These are phyloP conservation scores for Vitis labrusca DNA, from an alignment of 164 flowering plant species.

Conservation along the genomic window DNA sequence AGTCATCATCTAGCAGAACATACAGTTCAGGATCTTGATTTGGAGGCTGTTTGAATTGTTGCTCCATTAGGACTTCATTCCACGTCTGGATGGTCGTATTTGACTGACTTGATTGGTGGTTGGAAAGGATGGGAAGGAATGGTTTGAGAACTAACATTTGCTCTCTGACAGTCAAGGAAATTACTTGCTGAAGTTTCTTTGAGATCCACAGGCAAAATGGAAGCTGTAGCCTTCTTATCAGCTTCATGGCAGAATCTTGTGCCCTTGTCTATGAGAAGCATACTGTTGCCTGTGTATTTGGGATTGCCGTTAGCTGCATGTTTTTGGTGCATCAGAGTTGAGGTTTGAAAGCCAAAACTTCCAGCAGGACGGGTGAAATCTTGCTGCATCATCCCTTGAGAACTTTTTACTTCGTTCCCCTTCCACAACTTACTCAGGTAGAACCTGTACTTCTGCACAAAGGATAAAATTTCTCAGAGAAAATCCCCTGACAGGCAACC, in stretches of 20 bases:
- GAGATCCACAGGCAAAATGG: constrained; percentile 4
- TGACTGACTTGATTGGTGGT: constrained; percentile 1
- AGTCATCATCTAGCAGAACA: not conserved
- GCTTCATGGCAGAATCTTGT: constrained; percentile 3
- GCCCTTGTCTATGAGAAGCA: not conserved
- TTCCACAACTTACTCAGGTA: constrained; percentile 13
- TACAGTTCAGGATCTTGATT: constrained; percentile 1
- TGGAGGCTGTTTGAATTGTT: not conserved
- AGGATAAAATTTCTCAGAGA: constrained; percentile 1
- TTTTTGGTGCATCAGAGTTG: constrained; percentile 3
- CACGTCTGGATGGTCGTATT: not conserved
- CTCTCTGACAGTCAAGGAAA: not conserved
- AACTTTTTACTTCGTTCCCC: constrained; percentile 9
- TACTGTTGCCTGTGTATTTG: not conserved
- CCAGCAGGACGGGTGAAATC: constrained; percentile 3
- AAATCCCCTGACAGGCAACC: not conserved
- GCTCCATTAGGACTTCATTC: not conserved
- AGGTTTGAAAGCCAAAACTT: constrained; percentile 10
- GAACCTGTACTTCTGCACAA: constrained; percentile 15
- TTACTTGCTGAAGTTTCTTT: not conserved
- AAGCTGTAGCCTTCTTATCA: constrained; percentile 1
- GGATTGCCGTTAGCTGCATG: not conserved
- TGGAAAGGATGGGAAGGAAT: constrained; percentile 4
- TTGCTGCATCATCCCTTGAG: constrained; percentile 5
- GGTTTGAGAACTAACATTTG: not conserved